phyloP scores from a whole-genome alignment of 805 yeast species.

The Wickerhamomyces alni region DNA sequence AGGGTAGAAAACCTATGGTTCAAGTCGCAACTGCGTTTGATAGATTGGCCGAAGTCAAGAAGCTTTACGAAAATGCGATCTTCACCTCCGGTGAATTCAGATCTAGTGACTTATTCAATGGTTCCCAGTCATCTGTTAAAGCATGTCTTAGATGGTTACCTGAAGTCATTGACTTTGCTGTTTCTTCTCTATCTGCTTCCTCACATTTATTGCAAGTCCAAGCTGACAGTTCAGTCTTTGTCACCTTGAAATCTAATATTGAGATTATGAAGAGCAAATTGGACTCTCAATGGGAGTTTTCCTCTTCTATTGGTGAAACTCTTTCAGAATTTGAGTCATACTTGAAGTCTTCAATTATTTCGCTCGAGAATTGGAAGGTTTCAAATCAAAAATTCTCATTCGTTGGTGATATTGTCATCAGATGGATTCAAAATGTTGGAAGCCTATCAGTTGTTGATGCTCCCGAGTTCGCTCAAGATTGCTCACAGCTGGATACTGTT shows the following conservation, averaged over 20 bases:
- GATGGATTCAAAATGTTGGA: constrained; percentile 35
- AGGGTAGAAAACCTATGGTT: constrained; percentile 42
- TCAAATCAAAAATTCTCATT: constrained; percentile 32
- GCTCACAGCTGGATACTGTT: constrained; percentile 37
- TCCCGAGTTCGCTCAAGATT: constrained; percentile 4
- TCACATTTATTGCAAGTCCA: constrained; percentile 9
- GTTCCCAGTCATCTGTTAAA: constrained; percentile 9
- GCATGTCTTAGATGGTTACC: constrained; percentile 28
- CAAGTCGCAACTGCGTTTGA: constrained; percentile 20
- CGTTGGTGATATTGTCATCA: constrained; percentile 39
- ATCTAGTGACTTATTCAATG: constrained; percentile 11
- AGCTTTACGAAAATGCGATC: constrained; percentile 18
- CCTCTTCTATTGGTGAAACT: constrained; percentile 6
- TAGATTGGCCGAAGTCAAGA: constrained; percentile 16
- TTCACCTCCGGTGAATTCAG: constrained; percentile 12
- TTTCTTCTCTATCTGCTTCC: constrained; percentile 15
- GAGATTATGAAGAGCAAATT: constrained; percentile 10
- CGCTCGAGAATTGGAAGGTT: constrained; percentile 31
- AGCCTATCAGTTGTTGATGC: neutral
- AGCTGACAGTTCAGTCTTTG: constrained; percentile 17
- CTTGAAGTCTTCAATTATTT: constrained; percentile 20
- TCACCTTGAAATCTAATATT: constrained; percentile 11
- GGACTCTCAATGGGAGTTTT: constrained; percentile 12
- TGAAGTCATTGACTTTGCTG: constrained; percentile 26
- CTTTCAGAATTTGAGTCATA: constrained; percentile 23